These are phyloP conservation scores for Trifolium dubium DNA, from an alignment of 306 rosid genomes.

Conservation along the genomic window DNA sequence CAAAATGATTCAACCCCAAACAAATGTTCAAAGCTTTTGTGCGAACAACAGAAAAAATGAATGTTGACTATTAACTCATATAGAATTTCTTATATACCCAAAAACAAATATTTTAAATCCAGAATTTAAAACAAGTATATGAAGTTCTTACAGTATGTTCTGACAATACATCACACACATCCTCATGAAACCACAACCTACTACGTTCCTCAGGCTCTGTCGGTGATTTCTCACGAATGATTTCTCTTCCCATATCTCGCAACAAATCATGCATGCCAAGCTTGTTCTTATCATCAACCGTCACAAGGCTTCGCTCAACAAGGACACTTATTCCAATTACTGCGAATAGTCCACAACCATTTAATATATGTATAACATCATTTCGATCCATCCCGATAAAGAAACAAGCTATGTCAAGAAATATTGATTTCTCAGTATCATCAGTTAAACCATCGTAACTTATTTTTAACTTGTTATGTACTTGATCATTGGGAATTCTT, in stretches of 20 bases:
- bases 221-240: background rate
- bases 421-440: constrained; percentile 1
- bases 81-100: background rate
- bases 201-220: background rate
- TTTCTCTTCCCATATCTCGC: constrained; percentile 3
- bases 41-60: background rate
- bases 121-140: background rate
- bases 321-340: constrained; percentile 20
- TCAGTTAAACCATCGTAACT: constrained; percentile 13
- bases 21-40: background rate
- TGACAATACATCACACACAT: background rate
- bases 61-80: background rate
- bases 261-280: constrained; percentile 21
- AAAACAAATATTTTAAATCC: background rate
- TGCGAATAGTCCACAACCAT: constrained; percentile 8
- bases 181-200: constrained; percentile 12
- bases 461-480: background rate
- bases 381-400: constrained; percentile 13
- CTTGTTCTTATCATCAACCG: constrained; percentile 3
- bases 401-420: constrained; percentile 9
- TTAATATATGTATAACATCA: constrained; percentile 8
- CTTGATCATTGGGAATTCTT: constrained; percentile 18
- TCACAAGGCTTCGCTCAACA: constrained; percentile 11
- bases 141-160: constrained; percentile 3
- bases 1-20: background rate